Evolutionary conservation across 306 rosid genomes (phyloP), one percentile per base, ranked within the genome.

Genomic region (Lathyrus aphaca): DNA sequence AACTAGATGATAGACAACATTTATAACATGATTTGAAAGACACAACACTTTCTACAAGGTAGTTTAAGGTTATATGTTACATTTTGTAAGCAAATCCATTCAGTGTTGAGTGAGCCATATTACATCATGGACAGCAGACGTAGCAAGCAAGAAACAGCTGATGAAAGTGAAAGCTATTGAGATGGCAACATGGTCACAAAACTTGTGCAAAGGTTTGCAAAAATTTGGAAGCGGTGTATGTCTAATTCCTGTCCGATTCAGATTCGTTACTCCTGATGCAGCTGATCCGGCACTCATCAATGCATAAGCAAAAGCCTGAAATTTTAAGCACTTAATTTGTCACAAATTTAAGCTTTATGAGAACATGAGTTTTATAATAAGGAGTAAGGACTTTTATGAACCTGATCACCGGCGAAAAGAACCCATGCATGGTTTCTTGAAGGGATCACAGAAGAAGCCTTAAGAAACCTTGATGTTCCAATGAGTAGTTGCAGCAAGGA

Each of bases 241-340:
- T 65, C 84, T 78, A 53, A 94, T 88, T 72, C 98, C 98, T 1
- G 89, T 87, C 39, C 86, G 90, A 72, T 88, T 94, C 81, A 94
- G 82, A 80, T 90, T 90, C 42, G 94, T 78, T 40, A 82, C 96
- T n/a, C 92, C 97, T 9, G 96, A 83, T 40, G 96, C 84, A 70
- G 97, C 98, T 3, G 98, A 94, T 42, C 96, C 96, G 9, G 94
- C 98, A 68, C 97, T 88, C 79, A 94, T 79, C 83, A 90, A 49
- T 27, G 94, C 92, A 84, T 88, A 94, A 35, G 92, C 91, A 86
- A 93, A 87, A 42, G 62, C 91, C 98, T 90, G 82, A 66, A 80
- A 60, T 50, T 27, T 53, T 5, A 44, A 6, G 2, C 38, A 32
- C 38, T 32, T 32, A 35, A 2, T 35, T 35, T 7, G 10, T 35